Evolutionary conservation across 352 stramenopile genomes (phyloP), one percentile per base, ranked within the genome.

Genomic region (Phytopythium kandeliae): DNA sequence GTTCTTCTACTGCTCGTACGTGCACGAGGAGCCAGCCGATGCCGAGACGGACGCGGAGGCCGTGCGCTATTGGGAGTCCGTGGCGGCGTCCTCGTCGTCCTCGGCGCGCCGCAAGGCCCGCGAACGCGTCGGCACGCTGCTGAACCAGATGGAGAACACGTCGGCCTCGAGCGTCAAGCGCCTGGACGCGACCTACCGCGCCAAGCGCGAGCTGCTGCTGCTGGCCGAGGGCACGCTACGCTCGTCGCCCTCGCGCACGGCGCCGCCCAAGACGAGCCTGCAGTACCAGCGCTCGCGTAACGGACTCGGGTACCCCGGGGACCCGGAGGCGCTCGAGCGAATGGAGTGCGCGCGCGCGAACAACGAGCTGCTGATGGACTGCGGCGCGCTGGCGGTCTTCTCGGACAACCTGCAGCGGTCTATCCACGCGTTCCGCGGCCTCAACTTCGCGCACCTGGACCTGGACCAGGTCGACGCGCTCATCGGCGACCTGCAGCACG

Each of bases 371-470:
- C 60, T 92, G 50, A 73, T 84, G 46, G 75, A 90, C 26, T 87
- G 78, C 35, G 81, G 81, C 17, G 81, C 78, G 19, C 58, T 92
- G 7, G 51, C 69, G 4, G 77, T 88, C 31, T 90, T 88, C 56
- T 60, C 75, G 7, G 60, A 82, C 41, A 65, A 84, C 49, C 60
- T 92, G 2, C 67, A 77, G 57, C 68, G 66, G 21, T 83, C 78
- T 3, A 75, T 92, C 21, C 68, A 89, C 54, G 72, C 69, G 4
- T 80, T 92, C 38, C 77, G 71, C 11, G 60, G 65, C 16, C 65
- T 92, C 43, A 89, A 90, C 54, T 85, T 90, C 44, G 74, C 86
- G 60, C 74, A 83, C 28, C 53, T 89, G 48, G 77, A 90, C 42
- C 46, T 87, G 17, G 78, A 92, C 34, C 58, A 78, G 35, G 61